Base-by-base conservation (phyloP, 371 early-diverging fungal species). In the Mucor plumbeus region DNA sequence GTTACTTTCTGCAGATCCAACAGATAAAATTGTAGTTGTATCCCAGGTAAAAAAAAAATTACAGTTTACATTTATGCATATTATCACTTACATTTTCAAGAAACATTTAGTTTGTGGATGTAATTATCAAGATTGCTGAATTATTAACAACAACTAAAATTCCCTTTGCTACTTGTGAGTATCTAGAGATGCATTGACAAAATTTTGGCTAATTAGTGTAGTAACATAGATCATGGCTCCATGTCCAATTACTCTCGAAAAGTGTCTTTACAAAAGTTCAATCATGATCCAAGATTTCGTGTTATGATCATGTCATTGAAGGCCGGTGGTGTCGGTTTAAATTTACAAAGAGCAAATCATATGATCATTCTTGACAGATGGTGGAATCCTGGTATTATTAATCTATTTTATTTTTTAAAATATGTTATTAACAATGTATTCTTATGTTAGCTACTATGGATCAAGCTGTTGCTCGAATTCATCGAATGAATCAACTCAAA, bases 351-450 rank as follows among this genome's bases (percentile, higher is more conserved):
- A 54, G 81, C 81, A 11, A 81, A 81, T 57, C 79, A 81, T 34
- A 81, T 81, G 81, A 75, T 81, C 39, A 75, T 81, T 61, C 48
- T 81, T 31, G 81, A 81, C 43, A 53, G 81, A 60, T 81, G 81
- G 81, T 81, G 81, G 81, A 81, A 81, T 64, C 81, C 81, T 59
- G 79, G 76, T 75, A 78, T 17, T 21, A 11, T 21, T 26, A 50
- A 26, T 21, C 31, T 21, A 26, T 50, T 21, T 21, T 8, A 21
- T 2, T 10, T 3, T 19, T 8, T 9, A 10, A 48, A 10, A 43
- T 4, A n/a, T 60, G n/a, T 8, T 55, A 43, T 26, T 33, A 7
- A 19, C 21, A 31, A 56, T 44, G 5, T 44, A 5, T 48, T 5
- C 15, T 21, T 55, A 13, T 64, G 15, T 35, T 64, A 74, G 81